A percentile compares a stretch with the other conserved stretches of the same genome.
These are phyloP conservation scores for Chlorella sp. DNA, from an alignment of 139 green algal species.

Conservation along the genomic window DNA sequence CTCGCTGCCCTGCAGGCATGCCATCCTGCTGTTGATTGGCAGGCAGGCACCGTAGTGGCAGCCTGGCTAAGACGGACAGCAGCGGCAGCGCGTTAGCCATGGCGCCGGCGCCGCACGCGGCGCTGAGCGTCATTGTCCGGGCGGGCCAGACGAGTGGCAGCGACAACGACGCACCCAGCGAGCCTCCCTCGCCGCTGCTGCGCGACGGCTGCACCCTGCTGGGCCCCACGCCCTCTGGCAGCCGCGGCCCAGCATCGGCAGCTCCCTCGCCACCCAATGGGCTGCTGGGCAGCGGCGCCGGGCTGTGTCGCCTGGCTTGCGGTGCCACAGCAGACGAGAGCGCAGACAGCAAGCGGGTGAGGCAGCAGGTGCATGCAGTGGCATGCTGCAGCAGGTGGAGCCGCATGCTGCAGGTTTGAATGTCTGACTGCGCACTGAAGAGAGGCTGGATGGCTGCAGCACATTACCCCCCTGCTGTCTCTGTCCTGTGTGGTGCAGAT, in stretches of 20 bases:
- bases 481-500: conserved; percentile 15
- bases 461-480: not conserved
- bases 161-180: not conserved
- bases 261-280: not conserved
- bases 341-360: not conserved
- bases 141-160: not conserved
- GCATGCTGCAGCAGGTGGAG: no score
- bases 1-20: no score
- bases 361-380: no score
- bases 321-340: not conserved
- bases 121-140: no score
- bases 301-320: not conserved
- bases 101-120: no score
- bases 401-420: no score
- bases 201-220: not conserved
- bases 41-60: no score
- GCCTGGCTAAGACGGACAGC: no score
- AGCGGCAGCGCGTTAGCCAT: no score
- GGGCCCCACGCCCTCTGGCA: not conserved
- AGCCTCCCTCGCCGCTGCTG: not conserved
- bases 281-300: not conserved
- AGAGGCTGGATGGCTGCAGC: no score
- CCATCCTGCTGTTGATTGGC: no score
- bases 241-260: not conserved
- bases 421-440: no score